Conservation (phyloP, 441 rosid species). For the Adansonia grandidieri region DNA sequence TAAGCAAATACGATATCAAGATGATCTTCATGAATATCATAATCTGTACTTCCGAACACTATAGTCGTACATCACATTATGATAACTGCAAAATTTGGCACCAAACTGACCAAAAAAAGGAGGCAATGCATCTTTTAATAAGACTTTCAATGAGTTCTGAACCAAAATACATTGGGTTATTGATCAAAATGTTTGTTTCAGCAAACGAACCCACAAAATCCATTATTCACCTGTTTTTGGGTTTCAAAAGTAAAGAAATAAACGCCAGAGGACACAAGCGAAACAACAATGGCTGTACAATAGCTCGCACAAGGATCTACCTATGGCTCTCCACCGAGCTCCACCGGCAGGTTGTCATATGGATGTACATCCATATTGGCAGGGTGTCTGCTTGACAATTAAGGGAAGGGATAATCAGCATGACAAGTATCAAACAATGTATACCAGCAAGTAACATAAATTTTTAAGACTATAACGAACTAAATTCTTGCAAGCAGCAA, state of each 20-base stretch:
- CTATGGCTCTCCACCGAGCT: slow-evolving; percentile 95
- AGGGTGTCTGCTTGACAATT: slow-evolving; percentile 65
- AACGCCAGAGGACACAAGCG: slow-evolving; percentile 20
- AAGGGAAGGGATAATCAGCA: no score
- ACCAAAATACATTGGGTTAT: slow-evolving; percentile 25
- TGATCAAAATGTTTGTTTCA: slow-evolving; percentile 25
- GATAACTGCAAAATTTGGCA: not conserved
- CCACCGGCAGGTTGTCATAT: slow-evolving; percentile 87
- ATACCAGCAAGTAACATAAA: not conserved
- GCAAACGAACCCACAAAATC: slow-evolving; percentile 7
- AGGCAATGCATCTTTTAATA: not conserved
- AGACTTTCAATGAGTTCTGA: slow-evolving; percentile 17
- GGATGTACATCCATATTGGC: slow-evolving; percentile 92
- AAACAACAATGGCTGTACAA: slow-evolving; percentile 6
- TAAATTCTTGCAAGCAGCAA: not conserved
- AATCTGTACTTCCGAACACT: not conserved
- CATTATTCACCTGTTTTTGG: slow-evolving; percentile 38
- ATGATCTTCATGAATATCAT: not conserved
- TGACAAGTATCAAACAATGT: slow-evolving; percentile 2
- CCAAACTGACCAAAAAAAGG: not conserved
- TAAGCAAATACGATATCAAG: not conserved
- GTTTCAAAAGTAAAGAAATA: slow-evolving; percentile 20
- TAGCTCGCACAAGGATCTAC: slow-evolving; percentile 20
- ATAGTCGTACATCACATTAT: no score
- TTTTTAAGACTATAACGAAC: not conserved